Percentiles rank a stretch among this genome's conserved stretches.
Conservation (phyloP, 2,329 filamentous ascomycete genomes). For the Rosellinia necatrix region DNA sequence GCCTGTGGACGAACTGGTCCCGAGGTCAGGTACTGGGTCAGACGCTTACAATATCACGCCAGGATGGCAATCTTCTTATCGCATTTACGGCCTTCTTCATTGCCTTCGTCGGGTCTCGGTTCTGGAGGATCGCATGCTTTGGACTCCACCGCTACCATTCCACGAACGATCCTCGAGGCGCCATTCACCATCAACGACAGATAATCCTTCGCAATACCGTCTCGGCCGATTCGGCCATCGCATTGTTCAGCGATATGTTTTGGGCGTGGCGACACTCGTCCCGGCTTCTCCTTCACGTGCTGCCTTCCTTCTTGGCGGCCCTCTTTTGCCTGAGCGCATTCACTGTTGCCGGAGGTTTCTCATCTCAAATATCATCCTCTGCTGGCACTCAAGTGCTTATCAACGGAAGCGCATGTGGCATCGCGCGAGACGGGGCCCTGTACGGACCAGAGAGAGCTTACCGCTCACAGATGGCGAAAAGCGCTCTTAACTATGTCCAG, state of each 20-base stretch:
- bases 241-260: background rate
- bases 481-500: constrained; percentile 10
- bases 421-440: background rate
- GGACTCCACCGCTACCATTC: background rate
- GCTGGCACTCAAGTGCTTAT: background rate
- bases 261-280: background rate
- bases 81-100: constrained; percentile 8
- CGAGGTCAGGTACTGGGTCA: background rate
- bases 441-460: background rate
- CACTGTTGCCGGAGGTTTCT: constrained; percentile 2
- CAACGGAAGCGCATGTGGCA: background rate
- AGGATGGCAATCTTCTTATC: constrained; percentile 2
- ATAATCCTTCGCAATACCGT: background rate
- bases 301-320: background rate
- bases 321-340: background rate
- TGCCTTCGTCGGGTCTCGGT: constrained; percentile 1
- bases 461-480: background rate
- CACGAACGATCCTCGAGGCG: background rate
- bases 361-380: constrained; percentile 6
- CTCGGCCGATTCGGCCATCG: background rate
- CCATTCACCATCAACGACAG: background rate
- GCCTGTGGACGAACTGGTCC: background rate
- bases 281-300: background rate
- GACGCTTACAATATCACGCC: background rate
- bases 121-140: background rate